Evolutionary conservation across 2,329 filamentous ascomycete species (phyloP).

Genomic region (Colletotrichum australisinense): DNA sequence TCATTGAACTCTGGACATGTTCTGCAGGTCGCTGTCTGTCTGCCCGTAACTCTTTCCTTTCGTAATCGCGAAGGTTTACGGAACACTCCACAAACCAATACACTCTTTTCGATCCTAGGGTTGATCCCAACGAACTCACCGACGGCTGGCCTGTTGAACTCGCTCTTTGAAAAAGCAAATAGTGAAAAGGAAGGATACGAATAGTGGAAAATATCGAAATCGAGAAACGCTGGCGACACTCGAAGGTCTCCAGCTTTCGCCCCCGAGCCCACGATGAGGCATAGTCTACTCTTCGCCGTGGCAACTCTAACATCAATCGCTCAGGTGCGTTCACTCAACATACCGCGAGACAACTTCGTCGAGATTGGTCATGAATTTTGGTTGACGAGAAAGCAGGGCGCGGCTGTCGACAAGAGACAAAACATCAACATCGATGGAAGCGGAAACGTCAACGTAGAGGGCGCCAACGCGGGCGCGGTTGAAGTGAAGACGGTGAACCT

Average conservation of each 20-base stretch:
- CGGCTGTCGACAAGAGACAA: slow-evolving; percentile 29
- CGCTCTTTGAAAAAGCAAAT: slow-evolving; percentile 23
- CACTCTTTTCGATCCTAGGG: slow-evolving; percentile 36
- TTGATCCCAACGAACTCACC: slow-evolving; percentile 41
- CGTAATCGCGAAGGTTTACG: slow-evolving; percentile 23
- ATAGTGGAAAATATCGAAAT: neutral
- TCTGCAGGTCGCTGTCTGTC: slow-evolving; percentile 23
- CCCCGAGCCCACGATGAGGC: slow-evolving; percentile 37
- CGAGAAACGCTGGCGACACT: slow-evolving; percentile 31
- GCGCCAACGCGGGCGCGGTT: neutral
- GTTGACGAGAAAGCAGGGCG: slow-evolving; percentile 27
- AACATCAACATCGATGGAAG: slow-evolving; percentile 28
- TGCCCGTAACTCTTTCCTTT: slow-evolving; percentile 16
- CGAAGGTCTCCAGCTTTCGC: slow-evolving; percentile 29
- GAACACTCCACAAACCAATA: slow-evolving; percentile 12
- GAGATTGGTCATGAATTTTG: neutral
- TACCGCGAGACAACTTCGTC: neutral
- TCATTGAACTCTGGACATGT: slow-evolving; percentile 27
- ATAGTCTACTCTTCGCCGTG: slow-evolving; percentile 34
- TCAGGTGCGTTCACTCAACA: slow-evolving; percentile 33
- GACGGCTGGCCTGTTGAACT: slow-evolving; percentile 44
- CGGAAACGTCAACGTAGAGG: slow-evolving; percentile 20
- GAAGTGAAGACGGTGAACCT: slow-evolving; percentile 30
- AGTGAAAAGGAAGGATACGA: neutral
- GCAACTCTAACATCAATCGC: slow-evolving; percentile 35